phyloP scores from a whole-genome alignment of 2,329 filamentous ascomycete genomes.

The Bimuria novae-zelandiae region DNA sequence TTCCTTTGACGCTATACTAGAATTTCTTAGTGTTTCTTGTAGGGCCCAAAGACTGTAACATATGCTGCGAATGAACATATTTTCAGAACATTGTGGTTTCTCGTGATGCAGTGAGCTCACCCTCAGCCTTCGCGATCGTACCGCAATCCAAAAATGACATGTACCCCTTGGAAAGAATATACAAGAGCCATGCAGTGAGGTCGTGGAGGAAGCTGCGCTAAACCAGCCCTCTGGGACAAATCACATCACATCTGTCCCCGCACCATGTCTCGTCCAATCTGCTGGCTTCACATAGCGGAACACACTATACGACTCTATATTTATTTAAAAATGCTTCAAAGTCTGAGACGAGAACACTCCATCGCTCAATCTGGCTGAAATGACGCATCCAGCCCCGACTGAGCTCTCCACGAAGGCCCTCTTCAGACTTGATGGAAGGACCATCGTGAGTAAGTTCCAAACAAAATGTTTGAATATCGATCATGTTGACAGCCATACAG shows the following conservation, averaged over 20 bases:
- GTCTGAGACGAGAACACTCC: too few relatives aligned
- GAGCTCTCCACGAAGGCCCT: constrained; percentile 25
- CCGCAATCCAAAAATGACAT: too few relatives aligned
- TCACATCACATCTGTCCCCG: background rate
- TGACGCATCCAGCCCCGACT: constrained; percentile 22
- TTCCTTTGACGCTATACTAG: background rate
- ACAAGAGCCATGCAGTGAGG: background rate
- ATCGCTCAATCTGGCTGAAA: constrained; percentile 1
- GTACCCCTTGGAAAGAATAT: background rate
- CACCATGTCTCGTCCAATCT: background rate
- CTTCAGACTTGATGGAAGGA: constrained; percentile 28
- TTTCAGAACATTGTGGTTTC: background rate
- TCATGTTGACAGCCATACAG: too few relatives aligned
- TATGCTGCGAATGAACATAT: background rate
- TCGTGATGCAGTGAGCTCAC: background rate
- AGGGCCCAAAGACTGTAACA: background rate
- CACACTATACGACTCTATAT: too few relatives aligned
- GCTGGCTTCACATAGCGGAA: too few relatives aligned
- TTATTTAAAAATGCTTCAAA: too few relatives aligned
- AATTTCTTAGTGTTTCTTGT: background rate
- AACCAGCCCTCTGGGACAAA: background rate
- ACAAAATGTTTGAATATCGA: background rate
- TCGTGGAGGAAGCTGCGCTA: background rate
- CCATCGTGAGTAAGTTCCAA: constrained; percentile 24
- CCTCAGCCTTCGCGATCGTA: too few relatives aligned